A percentile compares a stretch with the other conserved stretches of the same genome.
Conservation (phyloP, 352 stramenopile genomes). For the Pythium coloratum region DNA sequence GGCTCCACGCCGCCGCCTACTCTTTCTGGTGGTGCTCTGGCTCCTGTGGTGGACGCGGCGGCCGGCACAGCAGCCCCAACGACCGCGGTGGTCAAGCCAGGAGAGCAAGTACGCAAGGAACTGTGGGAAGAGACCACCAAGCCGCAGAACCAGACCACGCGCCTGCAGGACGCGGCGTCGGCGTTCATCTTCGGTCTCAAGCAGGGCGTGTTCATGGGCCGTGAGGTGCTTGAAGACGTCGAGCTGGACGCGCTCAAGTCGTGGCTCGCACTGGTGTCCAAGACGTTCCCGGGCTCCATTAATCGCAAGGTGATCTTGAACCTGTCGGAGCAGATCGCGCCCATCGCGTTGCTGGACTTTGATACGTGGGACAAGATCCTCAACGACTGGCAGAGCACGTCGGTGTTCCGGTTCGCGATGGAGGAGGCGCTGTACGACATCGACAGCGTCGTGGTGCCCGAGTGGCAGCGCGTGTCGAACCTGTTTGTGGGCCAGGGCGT, state of each 20-base stretch:
- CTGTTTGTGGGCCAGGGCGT: constrained; percentile 67
- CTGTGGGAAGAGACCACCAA: constrained; percentile 80
- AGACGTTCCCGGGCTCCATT: constrained; percentile 71
- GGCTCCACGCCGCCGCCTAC: constrained; percentile 47
- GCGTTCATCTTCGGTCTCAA: constrained; percentile 82
- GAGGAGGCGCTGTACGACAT: constrained; percentile 61
- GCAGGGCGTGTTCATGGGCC: constrained; percentile 74
- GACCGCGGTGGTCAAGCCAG: constrained; percentile 28
- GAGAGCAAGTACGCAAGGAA: constrained; percentile 40
- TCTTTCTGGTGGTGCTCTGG: not conserved
- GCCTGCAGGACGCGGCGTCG: constrained; percentile 71
- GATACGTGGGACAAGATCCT: constrained; percentile 67
- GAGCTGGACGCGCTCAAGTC: constrained; percentile 77
- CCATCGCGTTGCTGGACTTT: constrained; percentile 66
- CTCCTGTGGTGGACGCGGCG: not conserved
- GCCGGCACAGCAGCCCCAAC: constrained; percentile 13
- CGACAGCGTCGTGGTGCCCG: constrained; percentile 41
- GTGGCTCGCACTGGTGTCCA: constrained; percentile 71
- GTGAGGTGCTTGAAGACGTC: constrained; percentile 71
- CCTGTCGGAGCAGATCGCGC: constrained; percentile 47
- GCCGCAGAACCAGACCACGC: constrained; percentile 74
- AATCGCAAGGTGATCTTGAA: constrained; percentile 67
- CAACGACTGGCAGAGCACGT: constrained; percentile 57
- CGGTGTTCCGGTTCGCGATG: constrained; percentile 49
- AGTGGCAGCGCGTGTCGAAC: constrained; percentile 67